These are phyloP conservation scores for Mucuna pruriens DNA, from an alignment of 306 rosid genomes.

Conservation along the genomic window DNA sequence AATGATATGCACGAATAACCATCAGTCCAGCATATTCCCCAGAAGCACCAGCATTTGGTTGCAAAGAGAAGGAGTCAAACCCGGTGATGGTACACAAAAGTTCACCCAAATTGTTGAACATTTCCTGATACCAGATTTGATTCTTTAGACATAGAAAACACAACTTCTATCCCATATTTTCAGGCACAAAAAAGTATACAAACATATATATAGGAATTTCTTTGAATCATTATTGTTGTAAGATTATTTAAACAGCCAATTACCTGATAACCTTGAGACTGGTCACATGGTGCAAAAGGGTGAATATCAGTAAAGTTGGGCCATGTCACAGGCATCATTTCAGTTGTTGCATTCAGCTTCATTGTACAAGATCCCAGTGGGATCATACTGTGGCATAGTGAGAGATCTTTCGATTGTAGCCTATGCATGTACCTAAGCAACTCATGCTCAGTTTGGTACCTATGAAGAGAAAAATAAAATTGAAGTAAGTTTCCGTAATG, in stretches of 20 bases:
- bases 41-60: slow-evolving; percentile 99
- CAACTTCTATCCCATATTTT: slow-evolving; percentile 25
- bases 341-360: slow-evolving; percentile 96
- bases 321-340: slow-evolving; percentile 99
- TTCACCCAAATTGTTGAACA: slow-evolving; percentile 89
- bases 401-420: slow-evolving; percentile 91
- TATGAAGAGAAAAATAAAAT: slow-evolving; percentile 40
- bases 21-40: slow-evolving; percentile 99
- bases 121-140: slow-evolving; percentile 69
- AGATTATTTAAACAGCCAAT: slow-evolving; percentile 27
- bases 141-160: slow-evolving; percentile 45
- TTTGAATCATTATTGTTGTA: slow-evolving; percentile 17
- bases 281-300: slow-evolving; percentile 94
- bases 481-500: slow-evolving; percentile 36
- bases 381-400: slow-evolving; percentile 98
- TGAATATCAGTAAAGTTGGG: slow-evolving; percentile 81
- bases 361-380: slow-evolving; percentile 98
- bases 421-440: slow-evolving; percentile 80
- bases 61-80: slow-evolving; percentile 97
- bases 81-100: slow-evolving; percentile 87
- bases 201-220: slow-evolving; percentile 27
- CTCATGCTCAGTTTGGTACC: slow-evolving; percentile 99
- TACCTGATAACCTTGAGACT: slow-evolving; percentile 97
- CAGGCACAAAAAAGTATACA: slow-evolving; percentile 16
- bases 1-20: slow-evolving; percentile 99